Base-by-base conservation (phyloP, 2,329 filamentous ascomycete genomes). In the Corinectria fuckeliana region DNA sequence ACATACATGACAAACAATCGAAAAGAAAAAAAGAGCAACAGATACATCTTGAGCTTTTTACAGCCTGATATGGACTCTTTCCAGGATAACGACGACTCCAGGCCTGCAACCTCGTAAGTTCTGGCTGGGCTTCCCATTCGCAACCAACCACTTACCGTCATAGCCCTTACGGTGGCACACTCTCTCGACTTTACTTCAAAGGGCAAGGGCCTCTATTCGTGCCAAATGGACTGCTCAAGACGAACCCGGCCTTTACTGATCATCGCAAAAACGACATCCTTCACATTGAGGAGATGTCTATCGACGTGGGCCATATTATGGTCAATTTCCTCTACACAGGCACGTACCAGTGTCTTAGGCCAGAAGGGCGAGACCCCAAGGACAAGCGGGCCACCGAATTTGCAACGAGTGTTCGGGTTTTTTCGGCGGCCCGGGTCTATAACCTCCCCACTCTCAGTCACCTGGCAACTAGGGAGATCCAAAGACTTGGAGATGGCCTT, bases 41-140 rank as follows among this genome's bases (percentile, higher is more conserved):
- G 5, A 14, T 13, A 3, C 4, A 18, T 4, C 8, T 25, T 4
- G 1, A 13, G 2, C 4, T 1, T 4, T 25, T 3, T 9, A 4
- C 3, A 9, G 21, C 38, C 20, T 2, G n/a, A 23, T 4, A 14
- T 42, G 39, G 20, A 25, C 11, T n/a, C 20, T 42, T 8, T n/a
- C 20, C 39, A n/a, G 11, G 13, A 42, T 23, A 20, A 10, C 21
- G 6, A 25, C 3, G 39, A 42, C 5, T n/a, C 6, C 1, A 42
- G 39, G 21, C 39, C 39, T n/a, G 11, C 20, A 25, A 25, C 7
- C 5, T 42, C 39, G 39, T 42, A n/a, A n/a, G 39, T 42, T 0
- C 9, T 42, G 39, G 13, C 20, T 9, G 5, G 39, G 39, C 39
- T 25, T n/a, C 5, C 6, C 25, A 25, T 14, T 25, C 20, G 3